Percentiles rank a stretch among this genome's conserved stretches.
Evolutionary conservation across 768 basidiomycete species (phyloP).

Genomic region (Chiua virens): DNA sequence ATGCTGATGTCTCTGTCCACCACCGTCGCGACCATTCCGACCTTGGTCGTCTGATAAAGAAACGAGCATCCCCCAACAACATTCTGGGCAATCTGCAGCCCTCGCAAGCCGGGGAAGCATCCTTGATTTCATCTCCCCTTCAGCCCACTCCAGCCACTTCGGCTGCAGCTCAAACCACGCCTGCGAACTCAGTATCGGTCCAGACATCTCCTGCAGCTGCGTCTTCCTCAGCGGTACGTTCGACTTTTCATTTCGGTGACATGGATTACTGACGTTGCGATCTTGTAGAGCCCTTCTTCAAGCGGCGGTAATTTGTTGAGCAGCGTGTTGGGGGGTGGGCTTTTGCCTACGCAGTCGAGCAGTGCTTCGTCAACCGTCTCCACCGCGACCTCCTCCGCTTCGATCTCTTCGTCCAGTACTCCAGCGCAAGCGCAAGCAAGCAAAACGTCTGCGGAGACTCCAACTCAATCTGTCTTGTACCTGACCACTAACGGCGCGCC

Average conservation of each 20-base stretch:
- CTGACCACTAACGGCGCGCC: constrained; percentile 18
- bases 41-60: constrained; percentile 68
- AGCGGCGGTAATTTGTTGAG: constrained; percentile 7
- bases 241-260: not conserved
- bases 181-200: constrained; percentile 12
- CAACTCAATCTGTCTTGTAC: constrained; percentile 55
- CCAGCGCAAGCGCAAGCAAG: constrained; percentile 10
- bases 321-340: constrained; percentile 6
- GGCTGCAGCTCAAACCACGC: constrained; percentile 9
- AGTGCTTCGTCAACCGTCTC: constrained; percentile 17
- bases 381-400: constrained; percentile 15
- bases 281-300: constrained; percentile 14
- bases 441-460: constrained; percentile 33
- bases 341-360: constrained; percentile 19
- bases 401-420: constrained; percentile 14
- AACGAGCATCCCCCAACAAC: constrained; percentile 43
- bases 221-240: constrained; percentile 23
- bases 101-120: constrained; percentile 4
- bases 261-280: constrained; percentile 1
- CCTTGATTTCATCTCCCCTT: constrained; percentile 22
- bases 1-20: constrained; percentile 43
- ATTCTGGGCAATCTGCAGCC: not conserved
- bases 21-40: constrained; percentile 55
- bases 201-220: constrained; percentile 12
- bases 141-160: constrained; percentile 20